Conservation (phyloP, 2,329 filamentous ascomycete genomes). For the Domatiomyces catenatus region DNA sequence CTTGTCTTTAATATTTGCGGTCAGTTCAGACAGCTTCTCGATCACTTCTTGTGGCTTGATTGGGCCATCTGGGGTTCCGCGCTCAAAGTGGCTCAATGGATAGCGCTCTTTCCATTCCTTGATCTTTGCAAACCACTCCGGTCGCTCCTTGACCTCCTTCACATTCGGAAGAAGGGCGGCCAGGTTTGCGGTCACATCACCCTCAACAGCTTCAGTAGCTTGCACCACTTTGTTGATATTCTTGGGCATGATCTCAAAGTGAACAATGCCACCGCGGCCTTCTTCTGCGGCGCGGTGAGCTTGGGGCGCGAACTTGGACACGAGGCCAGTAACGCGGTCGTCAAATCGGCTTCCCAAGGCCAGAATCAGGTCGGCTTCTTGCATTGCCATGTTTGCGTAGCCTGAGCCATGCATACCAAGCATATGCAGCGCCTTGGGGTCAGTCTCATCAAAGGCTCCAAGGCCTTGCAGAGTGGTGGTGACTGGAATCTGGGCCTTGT, state of each 20-base stretch:
- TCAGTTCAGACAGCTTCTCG: slow-evolving; percentile 74
- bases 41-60: slow-evolving; percentile 95
- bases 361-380: slow-evolving; percentile 90
- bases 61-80: slow-evolving; percentile 54
- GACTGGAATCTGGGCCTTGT: slow-evolving; percentile 83
- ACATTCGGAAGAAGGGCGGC: slow-evolving; percentile 58
- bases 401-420: slow-evolving; percentile 95
- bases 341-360: slow-evolving; percentile 89
- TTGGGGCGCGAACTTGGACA: slow-evolving; percentile 75
- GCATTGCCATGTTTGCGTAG: slow-evolving; percentile 96
- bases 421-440: slow-evolving; percentile 93
- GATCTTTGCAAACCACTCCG: slow-evolving; percentile 83
- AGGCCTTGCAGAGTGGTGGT: slow-evolving; percentile 92
- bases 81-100: slow-evolving; percentile 70
- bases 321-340: slow-evolving; percentile 73
- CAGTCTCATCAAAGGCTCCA: slow-evolving; percentile 80
- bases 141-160: slow-evolving; percentile 48
- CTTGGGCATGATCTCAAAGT: slow-evolving; percentile 98
- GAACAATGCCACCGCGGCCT: slow-evolving; percentile 80
- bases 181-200: slow-evolving; percentile 73
- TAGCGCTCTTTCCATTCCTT: slow-evolving; percentile 80
- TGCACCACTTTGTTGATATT: slow-evolving; percentile 99
- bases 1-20: slow-evolving; percentile 60
- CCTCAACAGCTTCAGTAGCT: slow-evolving; percentile 87
- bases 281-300: slow-evolving; percentile 74